A percentile compares a stretch with the other conserved stretches of the same genome.
Conservation (phyloP, 768 basidiomycete genomes). For the Hemileccinum rubropunctum region DNA sequence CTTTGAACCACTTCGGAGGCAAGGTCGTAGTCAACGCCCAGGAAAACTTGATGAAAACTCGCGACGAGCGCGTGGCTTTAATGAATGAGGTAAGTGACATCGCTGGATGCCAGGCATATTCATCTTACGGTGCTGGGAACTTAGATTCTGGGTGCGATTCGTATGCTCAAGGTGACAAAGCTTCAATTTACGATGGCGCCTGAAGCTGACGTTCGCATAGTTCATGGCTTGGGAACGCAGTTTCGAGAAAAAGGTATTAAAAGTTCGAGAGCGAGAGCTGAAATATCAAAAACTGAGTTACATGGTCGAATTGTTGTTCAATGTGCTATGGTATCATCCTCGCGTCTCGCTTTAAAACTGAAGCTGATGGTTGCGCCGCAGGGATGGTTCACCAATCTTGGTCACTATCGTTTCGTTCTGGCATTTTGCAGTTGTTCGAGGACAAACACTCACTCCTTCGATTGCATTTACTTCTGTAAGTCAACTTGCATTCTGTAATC, state of each 20-base stretch:
- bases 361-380: slow-evolving; percentile 11
- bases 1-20: slow-evolving; percentile 82
- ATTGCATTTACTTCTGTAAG: slow-evolving; percentile 74
- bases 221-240: slow-evolving; percentile 96
- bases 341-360: neutral
- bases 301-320: slow-evolving; percentile 71
- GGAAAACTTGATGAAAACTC: slow-evolving; percentile 86
- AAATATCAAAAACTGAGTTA: slow-evolving; percentile 86
- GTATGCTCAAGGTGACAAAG: slow-evolving; percentile 72
- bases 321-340: slow-evolving; percentile 47
- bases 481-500: slow-evolving; percentile 11
- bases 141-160: slow-evolving; percentile 77
- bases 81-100: slow-evolving; percentile 72
- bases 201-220: slow-evolving; percentile 31
- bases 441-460: slow-evolving; percentile 71
- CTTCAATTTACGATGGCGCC: neutral
- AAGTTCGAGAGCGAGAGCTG: slow-evolving; percentile 76
- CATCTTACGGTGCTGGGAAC: neutral
- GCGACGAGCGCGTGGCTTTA: slow-evolving; percentile 84
- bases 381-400: slow-evolving; percentile 50
- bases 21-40: slow-evolving; percentile 76
- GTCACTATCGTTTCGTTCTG: slow-evolving; percentile 63
- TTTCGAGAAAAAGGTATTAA: slow-evolving; percentile 73
- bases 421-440: slow-evolving; percentile 72
- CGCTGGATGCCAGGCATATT: neutral